Conservation (phyloP, 306 rosid genomes). For the Styphnolobium japonicum region DNA sequence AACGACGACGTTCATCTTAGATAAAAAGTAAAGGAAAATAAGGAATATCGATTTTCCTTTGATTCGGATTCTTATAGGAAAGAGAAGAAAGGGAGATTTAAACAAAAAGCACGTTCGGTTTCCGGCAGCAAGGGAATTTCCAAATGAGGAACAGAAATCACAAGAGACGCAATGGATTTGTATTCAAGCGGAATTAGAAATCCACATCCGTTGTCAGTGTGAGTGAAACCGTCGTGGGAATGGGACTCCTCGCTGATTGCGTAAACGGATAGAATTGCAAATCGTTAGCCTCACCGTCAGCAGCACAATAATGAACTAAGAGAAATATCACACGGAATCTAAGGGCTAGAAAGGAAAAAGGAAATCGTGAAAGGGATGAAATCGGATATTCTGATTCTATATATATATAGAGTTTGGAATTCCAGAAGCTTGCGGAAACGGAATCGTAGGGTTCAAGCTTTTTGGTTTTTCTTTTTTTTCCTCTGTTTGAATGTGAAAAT, state of each 20-base stretch:
- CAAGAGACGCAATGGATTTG: neutral
- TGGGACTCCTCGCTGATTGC: slow-evolving; percentile 16
- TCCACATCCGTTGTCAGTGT: neutral
- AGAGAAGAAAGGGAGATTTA: slow-evolving; percentile 7
- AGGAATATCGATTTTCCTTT: neutral
- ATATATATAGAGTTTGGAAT: neutral
- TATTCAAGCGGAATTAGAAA: slow-evolving; percentile 2
- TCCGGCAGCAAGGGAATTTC: neutral
- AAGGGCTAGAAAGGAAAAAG: neutral
- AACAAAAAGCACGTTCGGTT: neutral
- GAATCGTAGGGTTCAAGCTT: neutral
- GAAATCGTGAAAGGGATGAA: slow-evolving; percentile 4
- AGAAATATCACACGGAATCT: neutral
- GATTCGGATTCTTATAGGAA: slow-evolving; percentile 19
- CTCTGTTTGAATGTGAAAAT: neutral
- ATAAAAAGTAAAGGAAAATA: neutral
- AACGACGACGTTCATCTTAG: slow-evolving; percentile 27
- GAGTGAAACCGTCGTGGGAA: slow-evolving; percentile 2
- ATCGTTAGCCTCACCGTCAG: too few relatives aligned
- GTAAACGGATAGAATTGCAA: slow-evolving; percentile 18
- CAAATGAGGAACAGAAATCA: neutral
- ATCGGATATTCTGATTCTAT: neutral
- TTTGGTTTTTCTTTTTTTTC: neutral
- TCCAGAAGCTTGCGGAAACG: neutral
- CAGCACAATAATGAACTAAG: neutral